Base-by-base conservation (phyloP, 2,329 filamentous ascomycete species). In the Trichoderma polysporum region DNA sequence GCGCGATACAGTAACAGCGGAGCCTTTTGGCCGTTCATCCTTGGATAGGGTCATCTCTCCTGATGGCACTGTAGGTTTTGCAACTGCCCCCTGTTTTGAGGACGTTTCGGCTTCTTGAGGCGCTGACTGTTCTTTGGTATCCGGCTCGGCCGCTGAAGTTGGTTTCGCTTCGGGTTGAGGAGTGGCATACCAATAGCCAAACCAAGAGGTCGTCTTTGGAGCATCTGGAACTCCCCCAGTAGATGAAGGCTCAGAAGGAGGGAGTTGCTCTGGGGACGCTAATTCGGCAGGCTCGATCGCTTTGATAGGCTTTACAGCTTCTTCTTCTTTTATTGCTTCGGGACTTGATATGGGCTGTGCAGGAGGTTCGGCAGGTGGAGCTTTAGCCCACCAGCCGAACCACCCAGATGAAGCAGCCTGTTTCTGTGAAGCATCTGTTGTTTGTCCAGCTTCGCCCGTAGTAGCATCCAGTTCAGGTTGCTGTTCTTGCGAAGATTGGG, bases 311-410 rank as follows among this genome's bases (percentile, higher is more conserved):
- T 41, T 49, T 2, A 22, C 37, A 10, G 27, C 52, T 19, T 58
- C 60, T 29, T 53, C 64, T 31, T 53, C 64, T 17, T 64, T 56
- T 62, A 53, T 25, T 69, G 68, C 41, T 17, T 29, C 17, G 7
- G 59, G 45, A 13, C 37, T 53, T 22, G 59, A 41, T 2, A 25
- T 35, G 7, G 52, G 10, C 6, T 62, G 15, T 8, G 66, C 22
- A 27, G 72, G 69, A 9, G 70, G 70, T 31, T 75, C 76, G 9
- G 70, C 71, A 37, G 73, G 69, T n/a, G 75, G 72, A 13, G 71
- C 70, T 57, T 69, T 76, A 17, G 73, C 74, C 73, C 85, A 77
- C 86, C 86, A 88, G 35, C 84, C 81, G 17, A 88, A 75, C 86
- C 86, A 88, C 22, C 84, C 80, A 29, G 83, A 81, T 7, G 83